Conservation (phyloP, 2,329 filamentous ascomycete genomes). For the Cordyceps pruinosa region DNA sequence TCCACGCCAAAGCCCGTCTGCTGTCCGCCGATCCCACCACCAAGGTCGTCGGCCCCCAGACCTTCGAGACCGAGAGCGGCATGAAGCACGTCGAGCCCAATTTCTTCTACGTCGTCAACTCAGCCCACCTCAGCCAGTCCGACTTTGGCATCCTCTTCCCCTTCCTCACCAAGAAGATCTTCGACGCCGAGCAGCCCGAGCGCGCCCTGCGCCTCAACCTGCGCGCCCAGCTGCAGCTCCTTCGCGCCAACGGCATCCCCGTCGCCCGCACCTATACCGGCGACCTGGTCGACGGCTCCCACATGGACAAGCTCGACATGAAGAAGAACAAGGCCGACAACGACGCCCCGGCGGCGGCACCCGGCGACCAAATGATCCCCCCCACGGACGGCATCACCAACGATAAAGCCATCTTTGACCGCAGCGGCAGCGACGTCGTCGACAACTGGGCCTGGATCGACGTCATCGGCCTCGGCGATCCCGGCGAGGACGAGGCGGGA, state of each 20-base stretch:
- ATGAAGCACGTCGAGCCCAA: slow-evolving; percentile 46
- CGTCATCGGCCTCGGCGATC: slow-evolving; percentile 40
- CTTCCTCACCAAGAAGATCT: slow-evolving; percentile 54
- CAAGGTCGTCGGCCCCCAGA: slow-evolving; percentile 32
- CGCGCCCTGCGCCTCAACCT: slow-evolving; percentile 52
- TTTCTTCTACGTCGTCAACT: slow-evolving; percentile 66
- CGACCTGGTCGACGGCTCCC: slow-evolving; percentile 43
- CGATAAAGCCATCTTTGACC: slow-evolving; percentile 46
- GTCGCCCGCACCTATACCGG: slow-evolving; percentile 43
- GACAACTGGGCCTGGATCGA: slow-evolving; percentile 48
- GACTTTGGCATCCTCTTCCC: slow-evolving; percentile 82
- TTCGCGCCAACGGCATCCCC: slow-evolving; percentile 43
- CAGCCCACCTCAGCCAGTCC: slow-evolving; percentile 76
- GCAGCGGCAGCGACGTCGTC: slow-evolving; percentile 31
- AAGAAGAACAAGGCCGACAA: background rate
- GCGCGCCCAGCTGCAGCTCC: slow-evolving; percentile 49
- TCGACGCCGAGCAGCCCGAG: slow-evolving; percentile 51
- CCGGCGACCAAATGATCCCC: background rate
- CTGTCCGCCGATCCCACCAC: slow-evolving; percentile 51
- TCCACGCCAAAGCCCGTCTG: slow-evolving; percentile 59
- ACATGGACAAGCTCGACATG: slow-evolving; percentile 29
- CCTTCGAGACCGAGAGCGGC: slow-evolving; percentile 37
- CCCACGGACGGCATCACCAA: slow-evolving; percentile 35
- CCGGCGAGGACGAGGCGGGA: slow-evolving; percentile 21
- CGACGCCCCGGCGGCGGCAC: background rate